Conservation (phyloP, 2,329 filamentous ascomycete species). For the Cucurbitaria berberidis region DNA sequence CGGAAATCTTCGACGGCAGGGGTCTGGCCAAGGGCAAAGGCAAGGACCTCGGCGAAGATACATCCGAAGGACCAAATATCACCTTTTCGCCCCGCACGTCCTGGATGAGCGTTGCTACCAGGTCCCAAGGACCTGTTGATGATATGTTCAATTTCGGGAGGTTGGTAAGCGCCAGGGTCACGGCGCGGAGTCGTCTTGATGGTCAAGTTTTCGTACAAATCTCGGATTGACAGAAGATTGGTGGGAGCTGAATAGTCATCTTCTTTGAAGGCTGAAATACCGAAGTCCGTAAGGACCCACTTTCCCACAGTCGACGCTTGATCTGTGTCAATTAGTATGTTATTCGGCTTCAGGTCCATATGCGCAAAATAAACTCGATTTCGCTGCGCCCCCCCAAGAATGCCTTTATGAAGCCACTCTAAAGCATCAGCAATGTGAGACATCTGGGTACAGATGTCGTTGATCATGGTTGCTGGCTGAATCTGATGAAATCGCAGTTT, state of each 20-base stretch:
- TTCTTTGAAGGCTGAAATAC: conserved; percentile 11
- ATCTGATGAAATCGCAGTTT: background rate
- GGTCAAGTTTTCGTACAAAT: conserved; percentile 9
- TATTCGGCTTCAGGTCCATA: conserved; percentile 8
- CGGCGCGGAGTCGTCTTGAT: conserved; percentile 1
- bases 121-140: background rate
- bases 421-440: background rate
- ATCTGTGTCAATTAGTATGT: conserved; percentile 9
- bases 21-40: background rate
- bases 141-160: conserved; percentile 5
- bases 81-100: conserved; percentile 7
- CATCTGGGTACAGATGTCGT: background rate
- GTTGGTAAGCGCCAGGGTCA: conserved; percentile 6
- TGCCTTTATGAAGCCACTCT: background rate
- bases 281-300: conserved; percentile 12
- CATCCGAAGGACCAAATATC: conserved; percentile 19
- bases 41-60: conserved; percentile 1
- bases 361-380: conserved; percentile 9
- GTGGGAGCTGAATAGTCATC: background rate
- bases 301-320: conserved; percentile 3
- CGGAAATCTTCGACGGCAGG: background rate
- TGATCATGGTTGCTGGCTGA: background rate
- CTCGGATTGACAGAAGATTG: conserved; percentile 6
- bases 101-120: background rate
- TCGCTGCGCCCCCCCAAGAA: background rate